Evolutionary conservation across 2,329 filamentous ascomycete species (phyloP).

Genomic region (Alternaria burnsii): DNA sequence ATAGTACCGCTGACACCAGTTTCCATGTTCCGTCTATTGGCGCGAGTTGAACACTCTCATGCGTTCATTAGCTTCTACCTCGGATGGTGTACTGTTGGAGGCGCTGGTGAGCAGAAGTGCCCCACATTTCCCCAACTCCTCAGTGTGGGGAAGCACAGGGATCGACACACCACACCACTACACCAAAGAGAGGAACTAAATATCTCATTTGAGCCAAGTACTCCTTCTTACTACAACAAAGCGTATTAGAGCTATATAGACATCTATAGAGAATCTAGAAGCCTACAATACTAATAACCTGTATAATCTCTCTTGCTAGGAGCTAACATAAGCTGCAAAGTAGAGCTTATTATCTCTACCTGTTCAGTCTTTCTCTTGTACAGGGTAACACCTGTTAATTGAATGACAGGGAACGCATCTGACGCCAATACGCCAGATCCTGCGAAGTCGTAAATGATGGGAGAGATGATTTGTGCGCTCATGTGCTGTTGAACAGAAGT

Average conservation of each 20-base stretch:
- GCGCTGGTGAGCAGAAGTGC: slow-evolving; percentile 5
- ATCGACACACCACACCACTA: not conserved
- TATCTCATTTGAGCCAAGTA: no score
- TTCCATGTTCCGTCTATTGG: not conserved
- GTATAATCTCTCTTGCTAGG: no score
- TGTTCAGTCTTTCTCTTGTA: no score
- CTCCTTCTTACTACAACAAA: no score
- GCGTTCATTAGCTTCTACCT: not conserved
- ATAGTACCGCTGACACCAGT: not conserved
- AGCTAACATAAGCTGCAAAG: no score
- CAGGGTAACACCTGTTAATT: no score
- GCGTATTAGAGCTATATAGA: no score
- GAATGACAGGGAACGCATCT: not conserved
- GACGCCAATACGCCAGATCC: not conserved
- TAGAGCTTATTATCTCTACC: no score
- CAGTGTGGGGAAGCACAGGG: slow-evolving; percentile 17
- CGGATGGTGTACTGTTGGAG: slow-evolving; percentile 5
- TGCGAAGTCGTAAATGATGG: not conserved
- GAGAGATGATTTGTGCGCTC: not conserved
- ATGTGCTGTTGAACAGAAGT: not conserved
- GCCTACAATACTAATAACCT: no score
- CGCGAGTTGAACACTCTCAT: not conserved
- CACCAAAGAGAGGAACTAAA: no score
- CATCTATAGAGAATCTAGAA: no score
- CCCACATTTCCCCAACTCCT: slow-evolving; percentile 21